Evolutionary conservation across 2,329 filamentous ascomycete species (phyloP).

Genomic region (Trichoderma koningii): DNA sequence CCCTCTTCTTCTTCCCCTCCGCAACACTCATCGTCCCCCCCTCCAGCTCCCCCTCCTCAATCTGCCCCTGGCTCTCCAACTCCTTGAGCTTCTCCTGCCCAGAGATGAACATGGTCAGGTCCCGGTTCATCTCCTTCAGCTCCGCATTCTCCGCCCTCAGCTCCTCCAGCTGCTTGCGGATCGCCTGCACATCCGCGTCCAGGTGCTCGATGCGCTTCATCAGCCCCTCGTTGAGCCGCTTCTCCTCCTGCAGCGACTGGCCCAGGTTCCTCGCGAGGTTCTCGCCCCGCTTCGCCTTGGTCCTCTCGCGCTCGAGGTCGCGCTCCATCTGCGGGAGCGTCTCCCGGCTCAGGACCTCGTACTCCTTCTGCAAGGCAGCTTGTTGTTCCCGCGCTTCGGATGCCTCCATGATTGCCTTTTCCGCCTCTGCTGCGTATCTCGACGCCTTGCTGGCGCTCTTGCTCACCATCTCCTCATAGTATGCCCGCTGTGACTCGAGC

Average conservation of each 20-base stretch:
- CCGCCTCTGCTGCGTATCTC: slow-evolving; percentile 68
- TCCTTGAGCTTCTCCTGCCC: slow-evolving; percentile 78
- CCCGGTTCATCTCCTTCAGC: slow-evolving; percentile 81
- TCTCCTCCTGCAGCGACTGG: slow-evolving; percentile 81
- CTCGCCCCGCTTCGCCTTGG: slow-evolving; percentile 70
- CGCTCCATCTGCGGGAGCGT: slow-evolving; percentile 70
- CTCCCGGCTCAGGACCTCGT: slow-evolving; percentile 52
- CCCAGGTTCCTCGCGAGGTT: slow-evolving; percentile 74
- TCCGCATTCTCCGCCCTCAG: slow-evolving; percentile 68
- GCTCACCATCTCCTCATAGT: slow-evolving; percentile 90
- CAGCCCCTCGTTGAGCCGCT: slow-evolving; percentile 77
- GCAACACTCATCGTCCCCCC: slow-evolving; percentile 71
- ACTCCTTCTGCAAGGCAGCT: slow-evolving; percentile 49
- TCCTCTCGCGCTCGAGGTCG: slow-evolving; percentile 68
- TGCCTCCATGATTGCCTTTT: slow-evolving; percentile 58
- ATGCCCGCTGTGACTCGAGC: slow-evolving; percentile 86
- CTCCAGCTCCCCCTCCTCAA: slow-evolving; percentile 70
- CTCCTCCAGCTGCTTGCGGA: slow-evolving; percentile 59
- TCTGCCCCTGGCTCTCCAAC: slow-evolving; percentile 61
- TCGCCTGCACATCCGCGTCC: slow-evolving; percentile 59
- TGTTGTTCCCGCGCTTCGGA: slow-evolving; percentile 54
- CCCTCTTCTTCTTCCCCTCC: slow-evolving; percentile 54
- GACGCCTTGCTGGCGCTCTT: slow-evolving; percentile 88
- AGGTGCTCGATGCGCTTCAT: slow-evolving; percentile 80
- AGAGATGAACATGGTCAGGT: slow-evolving; percentile 84